Conservation (phyloP, 805 yeast species). For the Wickerhamomyces hampshirensis region DNA sequence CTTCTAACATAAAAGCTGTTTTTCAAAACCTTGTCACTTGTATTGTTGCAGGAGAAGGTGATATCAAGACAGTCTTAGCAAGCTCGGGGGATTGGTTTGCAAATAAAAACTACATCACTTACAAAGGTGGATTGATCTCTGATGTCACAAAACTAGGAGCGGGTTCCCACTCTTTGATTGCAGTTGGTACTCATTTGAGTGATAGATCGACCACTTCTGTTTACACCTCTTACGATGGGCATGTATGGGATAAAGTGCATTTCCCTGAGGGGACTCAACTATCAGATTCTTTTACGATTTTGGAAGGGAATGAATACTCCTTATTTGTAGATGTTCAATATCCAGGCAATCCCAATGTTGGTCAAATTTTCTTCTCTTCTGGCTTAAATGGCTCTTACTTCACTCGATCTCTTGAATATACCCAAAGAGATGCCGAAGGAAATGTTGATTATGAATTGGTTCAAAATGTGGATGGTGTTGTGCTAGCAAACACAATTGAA, state of each 20-base stretch:
- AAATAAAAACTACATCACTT: constrained; percentile 25
- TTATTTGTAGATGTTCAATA: constrained; percentile 35
- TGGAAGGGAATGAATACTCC: constrained; percentile 35
- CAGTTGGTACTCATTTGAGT: constrained; percentile 28
- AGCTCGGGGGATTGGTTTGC: constrained; percentile 42
- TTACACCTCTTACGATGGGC: constrained; percentile 30
- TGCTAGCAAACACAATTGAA: constrained; percentile 41
- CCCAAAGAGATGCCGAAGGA: constrained; percentile 28
- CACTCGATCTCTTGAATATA: constrained; percentile 36
- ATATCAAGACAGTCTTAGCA: constrained; percentile 29
- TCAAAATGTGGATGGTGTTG: constrained; percentile 55
- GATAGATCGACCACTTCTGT: constrained; percentile 20
- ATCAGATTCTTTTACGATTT: constrained; percentile 25
- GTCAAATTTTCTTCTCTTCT: constrained; percentile 31
- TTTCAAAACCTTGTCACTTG: constrained; percentile 38
- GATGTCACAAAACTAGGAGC: constrained; percentile 31
- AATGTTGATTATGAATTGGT: constrained; percentile 35
- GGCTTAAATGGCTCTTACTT: constrained; percentile 51
- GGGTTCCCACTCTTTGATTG: constrained; percentile 30
- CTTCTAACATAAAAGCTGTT: constrained; percentile 19
- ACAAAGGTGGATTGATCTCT: constrained; percentile 29
- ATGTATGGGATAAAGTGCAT: constrained; percentile 28
- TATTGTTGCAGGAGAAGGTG: constrained; percentile 35
- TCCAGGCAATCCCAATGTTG: constrained; percentile 17
- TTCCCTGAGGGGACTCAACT: constrained; percentile 25